These are phyloP conservation scores for Eimeria necatrix DNA, from an alignment of 169 alveolate species.

Conservation along the genomic window DNA sequence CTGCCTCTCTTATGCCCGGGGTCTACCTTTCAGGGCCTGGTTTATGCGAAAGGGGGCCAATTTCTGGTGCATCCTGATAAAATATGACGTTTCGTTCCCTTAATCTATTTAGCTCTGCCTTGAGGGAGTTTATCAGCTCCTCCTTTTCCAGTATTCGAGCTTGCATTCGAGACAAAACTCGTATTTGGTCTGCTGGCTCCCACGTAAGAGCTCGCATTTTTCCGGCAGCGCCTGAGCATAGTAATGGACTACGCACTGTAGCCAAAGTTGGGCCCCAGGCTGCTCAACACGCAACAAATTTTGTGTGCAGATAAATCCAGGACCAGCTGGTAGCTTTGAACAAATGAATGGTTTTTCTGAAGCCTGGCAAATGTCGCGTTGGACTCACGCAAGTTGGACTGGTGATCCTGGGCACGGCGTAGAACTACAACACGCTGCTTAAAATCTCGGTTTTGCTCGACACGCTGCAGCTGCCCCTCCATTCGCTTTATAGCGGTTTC, in stretches of 20 bases:
- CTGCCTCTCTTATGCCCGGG: no score
- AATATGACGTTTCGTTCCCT: slow-evolving; percentile 62
- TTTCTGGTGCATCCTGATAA: slow-evolving; percentile 60
- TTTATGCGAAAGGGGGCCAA: not conserved
- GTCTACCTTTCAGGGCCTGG: no score
- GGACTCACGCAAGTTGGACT: slow-evolving; percentile 24
- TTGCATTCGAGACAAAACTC: slow-evolving; percentile 37
- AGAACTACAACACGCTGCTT: slow-evolving; percentile 57
- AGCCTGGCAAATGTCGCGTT: not conserved
- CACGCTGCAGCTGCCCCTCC: slow-evolving; percentile 62
- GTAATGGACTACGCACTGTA: not conserved
- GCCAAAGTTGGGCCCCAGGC: not conserved
- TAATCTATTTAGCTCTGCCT: slow-evolving; percentile 23
- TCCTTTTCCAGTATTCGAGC: slow-evolving; percentile 9
- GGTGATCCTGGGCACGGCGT: slow-evolving; percentile 60
- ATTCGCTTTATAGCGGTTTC: slow-evolving; percentile 45
- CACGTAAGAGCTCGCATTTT: not conserved
- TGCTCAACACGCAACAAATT: not conserved
- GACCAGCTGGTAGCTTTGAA: not conserved
- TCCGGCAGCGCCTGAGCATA: slow-evolving; percentile 38
- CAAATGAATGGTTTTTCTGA: not conserved
- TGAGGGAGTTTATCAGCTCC: slow-evolving; percentile 7
- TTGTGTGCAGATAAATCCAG: not conserved
- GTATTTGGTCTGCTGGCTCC: slow-evolving; percentile 61
- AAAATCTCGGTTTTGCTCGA: slow-evolving; percentile 53